These are phyloP conservation scores for Ophiostoma sp. DNA, from an alignment of 2,329 filamentous ascomycete genomes.

Conservation along the genomic window DNA sequence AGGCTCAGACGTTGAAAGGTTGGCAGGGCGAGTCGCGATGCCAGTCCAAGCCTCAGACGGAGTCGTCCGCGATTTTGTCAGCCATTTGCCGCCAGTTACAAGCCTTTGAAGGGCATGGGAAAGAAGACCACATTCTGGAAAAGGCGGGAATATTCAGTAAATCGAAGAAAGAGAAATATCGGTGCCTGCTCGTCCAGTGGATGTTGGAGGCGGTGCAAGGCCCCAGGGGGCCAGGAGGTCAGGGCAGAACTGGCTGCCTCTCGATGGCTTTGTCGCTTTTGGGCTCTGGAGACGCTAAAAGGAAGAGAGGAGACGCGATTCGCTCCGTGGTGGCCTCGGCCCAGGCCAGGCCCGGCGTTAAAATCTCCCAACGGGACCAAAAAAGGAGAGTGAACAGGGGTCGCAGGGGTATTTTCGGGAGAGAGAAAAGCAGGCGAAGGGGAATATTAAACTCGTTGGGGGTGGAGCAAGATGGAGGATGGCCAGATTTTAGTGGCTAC, in stretches of 20 bases:
- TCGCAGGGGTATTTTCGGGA: not conserved
- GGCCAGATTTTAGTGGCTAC: not conserved
- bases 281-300: not conserved
- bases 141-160: not conserved
- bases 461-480: not conserved
- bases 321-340: not conserved
- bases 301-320: not conserved
- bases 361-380: not conserved
- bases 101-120: not conserved
- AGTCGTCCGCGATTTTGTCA: not conserved
- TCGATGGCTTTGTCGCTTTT: not conserved
- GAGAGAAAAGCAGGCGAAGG: not conserved
- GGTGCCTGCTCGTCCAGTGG: constrained; percentile 8
- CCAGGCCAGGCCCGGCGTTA: not conserved
- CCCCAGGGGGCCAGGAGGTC: not conserved
- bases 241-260: not conserved
- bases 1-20: not conserved
- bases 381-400: not conserved
- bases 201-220: not conserved
- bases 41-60: not conserved
- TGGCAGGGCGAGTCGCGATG: not conserved
- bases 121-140: too few relatives aligned
- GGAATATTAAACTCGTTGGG: constrained; percentile 3
- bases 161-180: not conserved
- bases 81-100: not conserved